A percentile compares a stretch with the other conserved stretches of the same genome.
These are phyloP conservation scores for Acarospora socialis DNA, from an alignment of 2,329 filamentous ascomycete species.

Conservation along the genomic window DNA sequence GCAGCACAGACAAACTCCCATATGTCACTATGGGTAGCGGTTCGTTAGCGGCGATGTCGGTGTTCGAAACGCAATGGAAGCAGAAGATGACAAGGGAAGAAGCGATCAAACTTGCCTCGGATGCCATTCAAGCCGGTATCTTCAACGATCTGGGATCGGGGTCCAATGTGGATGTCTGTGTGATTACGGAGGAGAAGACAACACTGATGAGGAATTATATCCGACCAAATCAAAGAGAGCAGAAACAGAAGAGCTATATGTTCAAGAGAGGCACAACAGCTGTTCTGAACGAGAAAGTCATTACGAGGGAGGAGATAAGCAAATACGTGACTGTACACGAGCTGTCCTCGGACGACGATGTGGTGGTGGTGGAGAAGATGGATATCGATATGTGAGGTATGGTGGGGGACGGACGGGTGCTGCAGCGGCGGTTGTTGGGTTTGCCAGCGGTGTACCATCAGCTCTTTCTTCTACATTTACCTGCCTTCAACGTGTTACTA, in stretches of 20 bases:
- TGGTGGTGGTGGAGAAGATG: conserved; percentile 47
- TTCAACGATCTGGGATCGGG: conserved; percentile 97
- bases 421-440: too few species aligned
- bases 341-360: conserved; percentile 53
- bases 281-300: conserved; percentile 89
- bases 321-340: conserved; percentile 91
- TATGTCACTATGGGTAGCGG: conserved; percentile 99
- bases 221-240: conserved; percentile 76
- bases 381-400: conserved; percentile 39
- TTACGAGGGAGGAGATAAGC: conserved; percentile 82
- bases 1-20: conserved; percentile 93
- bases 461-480: neutral
- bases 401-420: neutral
- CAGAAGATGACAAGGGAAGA: conserved; percentile 59
- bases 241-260: conserved; percentile 86
- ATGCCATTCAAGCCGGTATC: conserved; percentile 91
- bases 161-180: conserved; percentile 90
- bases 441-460: neutral
- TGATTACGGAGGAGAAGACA: conserved; percentile 93
- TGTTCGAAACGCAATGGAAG: conserved; percentile 97
- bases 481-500: neutral
- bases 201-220: conserved; percentile 85
- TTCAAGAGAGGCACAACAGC: conserved; percentile 90
- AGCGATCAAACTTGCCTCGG: conserved; percentile 66
- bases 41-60: conserved; percentile 89